phyloP scores from a whole-genome alignment of 768 basidiomycete genomes.

The Termitomyces sp. region DNA sequence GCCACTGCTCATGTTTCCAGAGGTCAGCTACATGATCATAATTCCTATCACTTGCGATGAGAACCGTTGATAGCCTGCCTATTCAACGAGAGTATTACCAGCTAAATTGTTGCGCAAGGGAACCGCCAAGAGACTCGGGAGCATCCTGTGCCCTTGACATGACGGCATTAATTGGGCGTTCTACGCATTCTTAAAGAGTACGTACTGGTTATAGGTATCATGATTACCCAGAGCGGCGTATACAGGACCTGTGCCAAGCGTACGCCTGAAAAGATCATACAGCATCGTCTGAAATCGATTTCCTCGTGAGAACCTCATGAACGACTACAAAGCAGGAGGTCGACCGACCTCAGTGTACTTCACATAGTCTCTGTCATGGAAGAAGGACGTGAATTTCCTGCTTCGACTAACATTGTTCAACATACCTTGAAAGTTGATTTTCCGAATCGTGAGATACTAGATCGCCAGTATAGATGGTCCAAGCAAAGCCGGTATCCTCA shows the following conservation, averaged over 20 bases:
- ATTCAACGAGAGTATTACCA: constrained; percentile 38
- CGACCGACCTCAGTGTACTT: constrained; percentile 54
- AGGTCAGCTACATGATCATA: constrained; percentile 70
- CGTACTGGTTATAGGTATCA: constrained; percentile 65
- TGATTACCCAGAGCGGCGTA: constrained; percentile 78
- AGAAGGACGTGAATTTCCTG: background rate
- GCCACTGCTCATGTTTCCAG: constrained; percentile 70
- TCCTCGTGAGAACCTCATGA: background rate
- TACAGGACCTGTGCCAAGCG: constrained; percentile 63
- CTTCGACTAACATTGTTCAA: background rate
- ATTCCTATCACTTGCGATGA: constrained; percentile 41
- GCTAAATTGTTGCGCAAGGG: constrained; percentile 55
- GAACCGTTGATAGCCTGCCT: too few species aligned
- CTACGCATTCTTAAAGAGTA: background rate
- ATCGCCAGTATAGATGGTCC: constrained; percentile 69
- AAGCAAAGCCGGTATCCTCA: constrained; percentile 54
- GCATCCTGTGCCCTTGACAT: constrained; percentile 51
- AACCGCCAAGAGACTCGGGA: constrained; percentile 49
- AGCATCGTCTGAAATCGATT: constrained; percentile 53
- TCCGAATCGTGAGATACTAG: constrained; percentile 68
- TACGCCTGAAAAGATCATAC: constrained; percentile 61
- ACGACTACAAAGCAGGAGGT: background rate
- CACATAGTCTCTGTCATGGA: constrained; percentile 43
- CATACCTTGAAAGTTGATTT: constrained; percentile 56
- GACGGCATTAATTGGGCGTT: background rate